phyloP scores from a whole-genome alignment of 371 early-diverging fungal species.

The Catenaria anguillulae region DNA sequence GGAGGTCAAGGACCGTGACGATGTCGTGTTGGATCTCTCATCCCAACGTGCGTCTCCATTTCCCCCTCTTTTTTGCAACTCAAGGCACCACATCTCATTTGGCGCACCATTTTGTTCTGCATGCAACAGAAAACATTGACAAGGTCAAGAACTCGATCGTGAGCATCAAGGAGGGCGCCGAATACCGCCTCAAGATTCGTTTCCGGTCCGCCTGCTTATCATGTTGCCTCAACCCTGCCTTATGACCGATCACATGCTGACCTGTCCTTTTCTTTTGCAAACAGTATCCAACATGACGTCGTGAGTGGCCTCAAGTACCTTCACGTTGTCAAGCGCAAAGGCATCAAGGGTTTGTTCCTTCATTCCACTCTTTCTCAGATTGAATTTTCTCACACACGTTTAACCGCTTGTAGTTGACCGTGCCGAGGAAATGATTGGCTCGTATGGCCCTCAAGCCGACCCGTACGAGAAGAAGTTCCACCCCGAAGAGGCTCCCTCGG shows the following conservation, averaged over 20 bases:
- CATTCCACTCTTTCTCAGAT: no score
- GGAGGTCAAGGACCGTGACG: constrained; percentile 62
- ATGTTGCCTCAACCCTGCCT: no score
- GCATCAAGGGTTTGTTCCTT: constrained; percentile 39
- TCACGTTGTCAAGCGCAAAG: constrained; percentile 80
- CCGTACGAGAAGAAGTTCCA: constrained; percentile 73
- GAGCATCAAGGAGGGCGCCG: constrained; percentile 88
- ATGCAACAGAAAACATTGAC: constrained; percentile 33
- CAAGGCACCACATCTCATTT: constrained; percentile 4
- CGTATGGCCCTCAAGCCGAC: constrained; percentile 67
- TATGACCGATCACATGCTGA: no score
- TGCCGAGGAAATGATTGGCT: constrained; percentile 89
- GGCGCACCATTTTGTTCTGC: constrained; percentile 22
- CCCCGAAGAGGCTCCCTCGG: constrained; percentile 74
- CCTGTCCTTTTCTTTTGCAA: constrained; percentile 30
- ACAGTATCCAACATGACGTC: constrained; percentile 84
- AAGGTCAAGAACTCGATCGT: constrained; percentile 53
- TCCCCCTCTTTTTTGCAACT: neutral
- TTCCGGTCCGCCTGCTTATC: constrained; percentile 49
- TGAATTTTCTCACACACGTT: neutral
- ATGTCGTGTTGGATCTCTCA: constrained; percentile 73
- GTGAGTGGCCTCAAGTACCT: constrained; percentile 87
- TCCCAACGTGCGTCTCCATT: constrained; percentile 32
- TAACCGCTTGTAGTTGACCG: constrained; percentile 55
- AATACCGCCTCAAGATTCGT: constrained; percentile 79